Conservation (phyloP, 225 moss, liverwort and hornwort species). For the Physcomitrellopsis africana region DNA sequence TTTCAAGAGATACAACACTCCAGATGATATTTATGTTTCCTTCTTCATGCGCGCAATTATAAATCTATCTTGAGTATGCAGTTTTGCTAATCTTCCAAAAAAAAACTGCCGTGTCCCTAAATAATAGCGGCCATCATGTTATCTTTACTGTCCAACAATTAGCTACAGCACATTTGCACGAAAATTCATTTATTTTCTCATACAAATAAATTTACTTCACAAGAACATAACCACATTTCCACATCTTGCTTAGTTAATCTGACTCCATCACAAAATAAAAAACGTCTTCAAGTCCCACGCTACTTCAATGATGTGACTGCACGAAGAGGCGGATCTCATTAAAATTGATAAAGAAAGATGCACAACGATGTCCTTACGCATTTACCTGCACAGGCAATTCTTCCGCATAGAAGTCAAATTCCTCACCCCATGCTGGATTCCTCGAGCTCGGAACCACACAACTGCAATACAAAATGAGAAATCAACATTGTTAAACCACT, state of each 20-base stretch:
- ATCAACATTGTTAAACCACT: not conserved
- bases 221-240: slow-evolving; percentile 13
- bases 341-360: not conserved
- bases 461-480: slow-evolving; percentile 43
- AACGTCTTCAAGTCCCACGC: slow-evolving; percentile 15
- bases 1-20: slow-evolving; percentile 1
- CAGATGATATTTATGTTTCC: not conserved
- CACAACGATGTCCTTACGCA: slow-evolving; percentile 5
- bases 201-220: slow-evolving; percentile 4
- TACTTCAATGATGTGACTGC: slow-evolving; percentile 13
- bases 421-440: slow-evolving; percentile 96
- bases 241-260: not conserved
- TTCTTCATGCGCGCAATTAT: not conserved
- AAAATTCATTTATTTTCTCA: slow-evolving; percentile 7
- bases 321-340: slow-evolving; percentile 1
- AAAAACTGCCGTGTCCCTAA: slow-evolving; percentile 16
- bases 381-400: slow-evolving; percentile 88
- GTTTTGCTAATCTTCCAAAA: not conserved
- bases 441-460: slow-evolving; percentile 87
- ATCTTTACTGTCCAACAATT: slow-evolving; percentile 1
- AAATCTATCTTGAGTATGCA: not conserved
- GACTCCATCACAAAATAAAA: not conserved
- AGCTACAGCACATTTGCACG: slow-evolving; percentile 4
- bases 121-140: slow-evolving; percentile 3
- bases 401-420: slow-evolving; percentile 88